A percentile compares a stretch with the other conserved stretches of the same genome.
phyloP scores from a whole-genome alignment of 116 monocot genomes.

The Papilionanthe hybrid region DNA sequence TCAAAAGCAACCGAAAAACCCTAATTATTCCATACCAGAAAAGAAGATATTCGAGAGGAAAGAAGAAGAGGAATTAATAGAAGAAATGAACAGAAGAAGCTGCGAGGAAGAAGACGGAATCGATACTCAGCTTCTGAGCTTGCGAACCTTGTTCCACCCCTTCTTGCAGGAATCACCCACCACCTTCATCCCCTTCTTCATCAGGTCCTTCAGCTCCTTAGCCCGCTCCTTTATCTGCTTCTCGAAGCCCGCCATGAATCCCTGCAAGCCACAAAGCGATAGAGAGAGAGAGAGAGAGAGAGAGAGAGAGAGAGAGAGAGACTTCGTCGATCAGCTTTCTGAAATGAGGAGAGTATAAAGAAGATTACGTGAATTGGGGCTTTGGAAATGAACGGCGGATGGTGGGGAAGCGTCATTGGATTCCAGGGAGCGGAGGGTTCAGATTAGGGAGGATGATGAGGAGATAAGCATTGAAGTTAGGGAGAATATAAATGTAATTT shows the following conservation, averaged over 20 bases:
- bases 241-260: constrained; percentile 25
- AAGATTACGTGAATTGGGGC: too few species aligned
- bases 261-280: not conserved
- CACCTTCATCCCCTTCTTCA: constrained; percentile 51
- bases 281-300: not conserved
- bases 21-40: not conserved
- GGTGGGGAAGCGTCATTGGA: too few species aligned
- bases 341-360: not conserved
- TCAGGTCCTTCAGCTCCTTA: constrained; percentile 43
- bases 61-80: too few species aligned
- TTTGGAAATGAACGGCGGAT: too few species aligned
- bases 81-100: too few species aligned
- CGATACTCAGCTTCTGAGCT: constrained; percentile 17
- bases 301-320: not conserved
- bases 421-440: too few species aligned
- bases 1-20: not conserved
- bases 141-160: constrained; percentile 46
- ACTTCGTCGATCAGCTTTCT: not conserved
- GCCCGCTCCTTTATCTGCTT: constrained; percentile 50
- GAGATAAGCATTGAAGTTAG: too few species aligned
- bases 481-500: too few species aligned
- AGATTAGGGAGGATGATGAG: too few species aligned
- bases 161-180: constrained; percentile 45
- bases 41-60: not conserved
- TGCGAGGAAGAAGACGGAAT: not conserved